These are phyloP conservation scores for Trichomonascus vanleenenianus DNA, from an alignment of 805 yeast genomes.

Conservation along the genomic window DNA sequence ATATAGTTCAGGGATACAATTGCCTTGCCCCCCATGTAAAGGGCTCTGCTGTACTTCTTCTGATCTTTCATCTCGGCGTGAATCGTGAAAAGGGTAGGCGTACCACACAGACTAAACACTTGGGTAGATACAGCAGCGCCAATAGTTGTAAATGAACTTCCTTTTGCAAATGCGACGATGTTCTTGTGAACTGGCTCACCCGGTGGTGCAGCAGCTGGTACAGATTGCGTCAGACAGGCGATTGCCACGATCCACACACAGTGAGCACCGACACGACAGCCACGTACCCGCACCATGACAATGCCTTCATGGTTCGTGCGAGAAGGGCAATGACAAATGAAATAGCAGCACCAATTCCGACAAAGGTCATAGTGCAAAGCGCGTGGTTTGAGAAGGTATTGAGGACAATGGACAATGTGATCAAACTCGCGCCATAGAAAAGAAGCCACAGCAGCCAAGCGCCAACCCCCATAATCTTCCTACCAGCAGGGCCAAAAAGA, in stretches of 20 bases:
- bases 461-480: slow-evolving; percentile 5
- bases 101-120: slow-evolving; percentile 1
- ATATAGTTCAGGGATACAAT: slow-evolving; percentile 3
- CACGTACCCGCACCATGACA: slow-evolving; percentile 3
- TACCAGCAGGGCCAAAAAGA: slow-evolving; percentile 5
- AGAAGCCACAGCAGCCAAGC: slow-evolving; percentile 3
- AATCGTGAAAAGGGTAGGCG: slow-evolving; percentile 5
- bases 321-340: neutral
- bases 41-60: neutral
- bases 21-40: slow-evolving; percentile 2
- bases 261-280: slow-evolving; percentile 2
- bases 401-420: slow-evolving; percentile 2
- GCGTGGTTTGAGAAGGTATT: slow-evolving; percentile 1
- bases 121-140: slow-evolving; percentile 5
- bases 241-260: slow-evolving; percentile 5
- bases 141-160: neutral
- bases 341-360: slow-evolving; percentile 1
- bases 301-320: slow-evolving; percentile 3
- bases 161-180: neutral
- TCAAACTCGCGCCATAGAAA: slow-evolving; percentile 2
- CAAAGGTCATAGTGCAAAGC: slow-evolving; percentile 2
- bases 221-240: slow-evolving; percentile 3
- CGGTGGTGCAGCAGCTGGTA: slow-evolving; percentile 4
- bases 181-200: neutral
- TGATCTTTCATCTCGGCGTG: slow-evolving; percentile 5